phyloP scores from a whole-genome alignment of 2,329 filamentous ascomycete genomes.

The Cladosporium austrohemisphaericum region DNA sequence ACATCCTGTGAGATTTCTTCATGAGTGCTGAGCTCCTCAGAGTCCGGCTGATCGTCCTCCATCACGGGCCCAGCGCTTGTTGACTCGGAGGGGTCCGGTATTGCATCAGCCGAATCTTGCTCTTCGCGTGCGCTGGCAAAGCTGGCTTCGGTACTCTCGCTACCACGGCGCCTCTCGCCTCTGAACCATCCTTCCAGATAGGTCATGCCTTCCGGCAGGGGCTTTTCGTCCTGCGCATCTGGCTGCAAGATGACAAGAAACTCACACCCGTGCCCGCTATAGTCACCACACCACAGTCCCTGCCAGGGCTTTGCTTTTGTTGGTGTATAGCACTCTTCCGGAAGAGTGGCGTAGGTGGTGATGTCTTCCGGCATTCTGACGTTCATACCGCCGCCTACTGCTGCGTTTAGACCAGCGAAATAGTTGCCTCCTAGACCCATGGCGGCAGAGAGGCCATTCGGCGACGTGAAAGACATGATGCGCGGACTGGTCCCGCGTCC shows the following conservation, averaged over 20 bases:
- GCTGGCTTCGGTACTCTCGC: conserved; percentile 20
- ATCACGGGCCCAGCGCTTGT: background rate
- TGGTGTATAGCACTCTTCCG: conserved; percentile 72
- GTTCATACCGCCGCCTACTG: conserved; percentile 37
- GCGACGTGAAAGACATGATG: conserved; percentile 26
- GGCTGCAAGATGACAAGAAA: conserved; percentile 80
- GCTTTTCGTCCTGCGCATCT: conserved; percentile 42
- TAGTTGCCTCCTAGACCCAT: conserved; percentile 31
- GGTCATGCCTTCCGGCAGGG: conserved; percentile 38
- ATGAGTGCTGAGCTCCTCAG: background rate
- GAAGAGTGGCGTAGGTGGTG: conserved; percentile 67
- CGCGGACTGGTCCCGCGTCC: conserved; percentile 29
- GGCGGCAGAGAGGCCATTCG: conserved; percentile 21
- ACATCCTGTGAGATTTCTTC: background rate
- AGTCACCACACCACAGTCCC: conserved; percentile 91
- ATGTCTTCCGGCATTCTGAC: conserved; percentile 51
- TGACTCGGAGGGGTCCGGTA: background rate
- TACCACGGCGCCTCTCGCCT: conserved; percentile 20
- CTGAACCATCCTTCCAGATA: conserved; percentile 32
- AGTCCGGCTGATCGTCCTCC: background rate
- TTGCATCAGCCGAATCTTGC: background rate
- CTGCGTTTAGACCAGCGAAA: conserved; percentile 20
- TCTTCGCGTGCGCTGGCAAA: conserved; percentile 16
- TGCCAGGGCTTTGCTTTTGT: conserved; percentile 76
- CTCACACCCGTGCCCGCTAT: conserved; percentile 81